Conservation (phyloP, 148 eudicot genomes). For the Pharnaceum exiguum region DNA sequence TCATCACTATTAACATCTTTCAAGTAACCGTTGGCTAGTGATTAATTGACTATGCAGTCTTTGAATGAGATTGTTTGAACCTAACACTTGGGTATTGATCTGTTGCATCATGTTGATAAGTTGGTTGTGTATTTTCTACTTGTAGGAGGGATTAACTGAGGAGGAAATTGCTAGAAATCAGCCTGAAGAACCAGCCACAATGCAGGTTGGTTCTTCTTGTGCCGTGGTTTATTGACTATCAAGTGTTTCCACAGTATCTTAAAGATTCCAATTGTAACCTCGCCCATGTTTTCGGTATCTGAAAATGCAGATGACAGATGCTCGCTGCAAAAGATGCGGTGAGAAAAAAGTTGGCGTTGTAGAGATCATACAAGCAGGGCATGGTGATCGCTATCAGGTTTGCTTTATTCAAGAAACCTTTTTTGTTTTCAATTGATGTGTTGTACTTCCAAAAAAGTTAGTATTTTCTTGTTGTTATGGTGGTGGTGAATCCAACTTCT, state of each 20-base stretch:
- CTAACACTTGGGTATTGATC: not conserved
- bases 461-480: no score
- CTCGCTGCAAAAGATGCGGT: slow-evolving; percentile 84
- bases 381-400: slow-evolving; percentile 86
- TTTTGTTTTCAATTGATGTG: not conserved
- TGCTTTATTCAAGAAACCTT: not conserved
- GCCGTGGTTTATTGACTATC: not conserved
- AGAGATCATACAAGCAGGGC: slow-evolving; percentile 81
- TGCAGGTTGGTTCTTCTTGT: slow-evolving; percentile 53
- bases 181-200: slow-evolving; percentile 67
- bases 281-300: not conserved
- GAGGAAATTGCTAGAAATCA: slow-evolving; percentile 82
- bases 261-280: not conserved
- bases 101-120: not conserved
- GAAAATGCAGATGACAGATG: slow-evolving; percentile 85
- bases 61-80: not conserved
- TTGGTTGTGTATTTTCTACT: slow-evolving; percentile 1
- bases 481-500: no score
- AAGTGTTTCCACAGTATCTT: not conserved
- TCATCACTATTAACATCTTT: no score
- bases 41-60: no score
- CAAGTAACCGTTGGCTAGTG: no score
- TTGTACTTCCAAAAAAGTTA: not conserved
- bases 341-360: slow-evolving; percentile 71
- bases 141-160: slow-evolving; percentile 82